Conservation (phyloP, 805 yeast species). For the Barnettozyma californica region DNA sequence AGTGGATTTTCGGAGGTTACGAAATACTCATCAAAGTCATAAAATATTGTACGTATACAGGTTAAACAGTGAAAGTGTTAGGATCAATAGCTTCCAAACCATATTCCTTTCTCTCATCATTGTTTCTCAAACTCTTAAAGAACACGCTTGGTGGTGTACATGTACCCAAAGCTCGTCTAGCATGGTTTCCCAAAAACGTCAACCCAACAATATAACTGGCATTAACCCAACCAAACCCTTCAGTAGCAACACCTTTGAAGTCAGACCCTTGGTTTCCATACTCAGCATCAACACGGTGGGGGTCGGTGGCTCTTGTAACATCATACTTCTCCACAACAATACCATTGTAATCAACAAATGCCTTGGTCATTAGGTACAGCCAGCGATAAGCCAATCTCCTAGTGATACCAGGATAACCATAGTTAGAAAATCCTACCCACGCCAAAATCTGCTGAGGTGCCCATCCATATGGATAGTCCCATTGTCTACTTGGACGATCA, state of each 20-base stretch:
- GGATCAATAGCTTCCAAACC: conserved; percentile 14
- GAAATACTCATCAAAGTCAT: background rate
- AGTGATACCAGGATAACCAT: conserved; percentile 62
- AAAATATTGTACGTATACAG: background rate
- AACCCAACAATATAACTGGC: conserved; percentile 77
- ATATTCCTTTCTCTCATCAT: conserved; percentile 20
- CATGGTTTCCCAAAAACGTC: conserved; percentile 56
- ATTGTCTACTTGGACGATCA: conserved; percentile 82
- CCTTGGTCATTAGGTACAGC: conserved; percentile 83
- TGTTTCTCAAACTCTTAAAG: conserved; percentile 20
- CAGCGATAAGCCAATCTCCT: conserved; percentile 77
- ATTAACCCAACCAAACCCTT: conserved; percentile 99
- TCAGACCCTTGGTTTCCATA: conserved; percentile 96
- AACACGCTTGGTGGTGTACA: conserved; percentile 29
- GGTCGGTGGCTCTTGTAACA: conserved; percentile 75
- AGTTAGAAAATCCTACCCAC: conserved; percentile 78
- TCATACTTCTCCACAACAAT: conserved; percentile 94
- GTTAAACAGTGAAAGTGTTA: conserved; percentile 6
- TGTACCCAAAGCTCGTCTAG: conserved; percentile 73
- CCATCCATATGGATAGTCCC: conserved; percentile 99
- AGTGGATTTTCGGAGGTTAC: too few species aligned
- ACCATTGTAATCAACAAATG: conserved; percentile 89
- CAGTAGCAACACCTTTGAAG: conserved; percentile 87
- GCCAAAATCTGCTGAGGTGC: conserved; percentile 96
- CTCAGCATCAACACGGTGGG: conserved; percentile 91